phyloP scores from a whole-genome alignment of 805 yeast genomes.

The Yarrowia sp. region DNA sequence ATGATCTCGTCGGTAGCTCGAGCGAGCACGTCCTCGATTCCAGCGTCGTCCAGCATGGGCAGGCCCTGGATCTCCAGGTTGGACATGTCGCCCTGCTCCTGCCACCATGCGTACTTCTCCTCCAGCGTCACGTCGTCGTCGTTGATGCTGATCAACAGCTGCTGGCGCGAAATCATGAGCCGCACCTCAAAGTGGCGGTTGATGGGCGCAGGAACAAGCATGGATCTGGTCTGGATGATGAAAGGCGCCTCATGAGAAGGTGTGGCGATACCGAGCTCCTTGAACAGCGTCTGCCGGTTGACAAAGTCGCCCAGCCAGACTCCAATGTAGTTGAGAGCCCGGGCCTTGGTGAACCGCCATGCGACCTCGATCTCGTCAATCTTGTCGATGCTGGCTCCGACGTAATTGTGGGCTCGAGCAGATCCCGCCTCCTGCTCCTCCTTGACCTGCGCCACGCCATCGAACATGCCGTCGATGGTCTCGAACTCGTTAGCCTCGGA shows the following conservation, averaged over 20 bases:
- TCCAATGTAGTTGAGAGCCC: conserved; percentile 21
- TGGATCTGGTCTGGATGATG: not conserved
- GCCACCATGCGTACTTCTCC: conserved; percentile 15
- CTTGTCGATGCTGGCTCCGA: not conserved
- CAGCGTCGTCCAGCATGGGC: conserved; percentile 3
- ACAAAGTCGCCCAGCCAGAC: conserved; percentile 9
- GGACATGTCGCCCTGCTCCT: not conserved
- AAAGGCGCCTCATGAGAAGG: conserved; percentile 9
- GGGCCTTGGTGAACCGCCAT: conserved; percentile 3
- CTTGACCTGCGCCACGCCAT: not conserved
- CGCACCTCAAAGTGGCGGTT: conserved; percentile 3
- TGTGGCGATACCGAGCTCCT: conserved; percentile 6
- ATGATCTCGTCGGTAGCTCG: not conserved
- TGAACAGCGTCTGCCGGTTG: not conserved
- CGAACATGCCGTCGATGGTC: conserved; percentile 21
- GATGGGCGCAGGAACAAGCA: not conserved
- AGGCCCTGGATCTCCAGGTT: conserved; percentile 4
- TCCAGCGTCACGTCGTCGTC: not conserved
- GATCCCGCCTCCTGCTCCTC: not conserved
- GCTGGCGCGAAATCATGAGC: conserved; percentile 4
- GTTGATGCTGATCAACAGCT: not conserved
- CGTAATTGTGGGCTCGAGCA: not conserved
- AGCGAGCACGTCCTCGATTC: not conserved
- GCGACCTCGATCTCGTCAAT: conserved; percentile 16
- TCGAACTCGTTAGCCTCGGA: not conserved